Percentiles rank a stretch among this genome's conserved stretches.
Evolutionary conservation across 129 eudicot species (phyloP).

Genomic region (Sambucus nigra): DNA sequence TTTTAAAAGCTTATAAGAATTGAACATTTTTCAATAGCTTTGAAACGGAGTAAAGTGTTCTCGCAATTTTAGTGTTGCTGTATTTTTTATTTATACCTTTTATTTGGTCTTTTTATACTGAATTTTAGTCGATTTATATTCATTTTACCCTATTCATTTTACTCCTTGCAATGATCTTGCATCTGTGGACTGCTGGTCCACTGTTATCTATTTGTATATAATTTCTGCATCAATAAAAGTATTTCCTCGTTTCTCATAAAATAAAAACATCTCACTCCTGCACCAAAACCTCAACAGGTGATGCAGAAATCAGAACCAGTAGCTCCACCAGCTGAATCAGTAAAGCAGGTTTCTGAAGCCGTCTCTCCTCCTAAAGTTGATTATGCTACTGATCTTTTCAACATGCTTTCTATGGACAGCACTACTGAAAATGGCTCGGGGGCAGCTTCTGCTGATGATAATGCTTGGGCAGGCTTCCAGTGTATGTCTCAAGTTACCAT

Average conservation of each 20-base stretch:
- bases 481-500: constrained; percentile 37
- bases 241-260: no score
- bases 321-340: constrained; percentile 42
- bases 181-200: no score
- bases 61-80: no score
- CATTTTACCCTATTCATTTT: no score
- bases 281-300: constrained; percentile 35
- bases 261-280: constrained; percentile 33
- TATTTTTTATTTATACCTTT: no score
- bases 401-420: constrained; percentile 87
- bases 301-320: constrained; percentile 46
- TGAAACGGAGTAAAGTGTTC: no score
- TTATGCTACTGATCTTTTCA: constrained; percentile 89
- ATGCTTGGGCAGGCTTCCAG: constrained; percentile 93
- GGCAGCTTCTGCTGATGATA: constrained; percentile 57
- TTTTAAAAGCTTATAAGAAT: no score
- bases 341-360: constrained; percentile 43
- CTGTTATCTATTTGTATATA: no score
- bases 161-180: no score
- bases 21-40: no score
- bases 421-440: constrained; percentile 57
- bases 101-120: background rate
- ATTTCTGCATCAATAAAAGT: no score
- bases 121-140: no score
- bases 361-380: constrained; percentile 67